These are phyloP conservation scores for Chrysophaeum taylorii DNA, from an alignment of 352 stramenopile genomes.

Conservation along the genomic window DNA sequence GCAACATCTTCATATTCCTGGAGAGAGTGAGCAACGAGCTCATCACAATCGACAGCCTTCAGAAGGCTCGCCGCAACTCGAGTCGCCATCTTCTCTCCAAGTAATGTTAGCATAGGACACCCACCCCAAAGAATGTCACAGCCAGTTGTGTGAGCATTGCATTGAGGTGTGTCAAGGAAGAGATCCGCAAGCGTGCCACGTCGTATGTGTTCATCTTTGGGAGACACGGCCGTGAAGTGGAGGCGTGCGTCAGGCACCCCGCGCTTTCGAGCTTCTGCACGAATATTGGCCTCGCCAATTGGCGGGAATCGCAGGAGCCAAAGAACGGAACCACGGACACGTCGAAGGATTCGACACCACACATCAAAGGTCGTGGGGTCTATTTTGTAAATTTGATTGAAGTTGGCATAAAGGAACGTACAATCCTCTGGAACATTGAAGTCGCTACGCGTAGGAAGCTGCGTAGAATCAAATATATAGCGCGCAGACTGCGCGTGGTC, in stretches of 20 bases:
- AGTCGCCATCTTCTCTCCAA: slow-evolving; percentile 72
- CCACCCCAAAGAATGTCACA: slow-evolving; percentile 79
- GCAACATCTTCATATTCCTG: slow-evolving; percentile 72
- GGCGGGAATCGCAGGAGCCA: slow-evolving; percentile 75
- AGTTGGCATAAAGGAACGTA: slow-evolving; percentile 25
- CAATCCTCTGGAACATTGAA: neutral
- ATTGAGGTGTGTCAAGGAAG: slow-evolving; percentile 77
- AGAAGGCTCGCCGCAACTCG: slow-evolving; percentile 72
- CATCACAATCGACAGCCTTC: slow-evolving; percentile 55
- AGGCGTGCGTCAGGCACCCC: slow-evolving; percentile 38
- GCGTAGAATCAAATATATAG: slow-evolving; percentile 61
- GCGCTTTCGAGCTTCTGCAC: slow-evolving; percentile 54
- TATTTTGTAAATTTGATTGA: slow-evolving; percentile 89
- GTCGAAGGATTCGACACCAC: slow-evolving; percentile 83
- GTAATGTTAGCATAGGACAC: slow-evolving; percentile 75
- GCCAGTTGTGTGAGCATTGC: slow-evolving; percentile 76
- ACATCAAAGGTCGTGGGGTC: slow-evolving; percentile 71
- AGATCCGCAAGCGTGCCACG: slow-evolving; percentile 71
- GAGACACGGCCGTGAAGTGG: slow-evolving; percentile 58
- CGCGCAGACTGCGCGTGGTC: slow-evolving; percentile 71
- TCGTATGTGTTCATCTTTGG: slow-evolving; percentile 75
- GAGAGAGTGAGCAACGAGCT: slow-evolving; percentile 53
- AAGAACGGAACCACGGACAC: slow-evolving; percentile 72
- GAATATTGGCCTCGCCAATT: slow-evolving; percentile 62
- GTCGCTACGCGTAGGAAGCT: slow-evolving; percentile 50